Evolutionary conservation across 257 asterid species (phyloP).

Genomic region (Solanum pimpinellifolium): DNA sequence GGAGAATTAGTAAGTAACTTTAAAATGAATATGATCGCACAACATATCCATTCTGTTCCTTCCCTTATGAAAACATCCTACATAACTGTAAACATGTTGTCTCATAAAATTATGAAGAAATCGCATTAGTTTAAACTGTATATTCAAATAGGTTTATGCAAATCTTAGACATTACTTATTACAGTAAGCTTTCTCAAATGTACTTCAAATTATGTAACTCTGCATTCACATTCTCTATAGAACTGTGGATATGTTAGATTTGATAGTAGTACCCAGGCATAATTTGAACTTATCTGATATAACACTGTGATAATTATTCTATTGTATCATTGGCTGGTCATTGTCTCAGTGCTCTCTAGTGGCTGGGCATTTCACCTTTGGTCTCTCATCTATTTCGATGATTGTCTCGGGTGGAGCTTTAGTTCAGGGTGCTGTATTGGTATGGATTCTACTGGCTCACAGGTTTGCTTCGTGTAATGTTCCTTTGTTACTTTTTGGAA

Average conservation of each 20-base stretch:
- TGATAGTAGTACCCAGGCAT: neutral
- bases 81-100: neutral
- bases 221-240: neutral
- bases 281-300: neutral
- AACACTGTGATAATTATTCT: neutral
- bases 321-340: neutral
- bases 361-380: constrained; percentile 75
- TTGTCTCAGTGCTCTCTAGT: constrained; percentile 63
- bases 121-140: neutral
- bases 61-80: neutral
- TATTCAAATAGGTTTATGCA: neutral
- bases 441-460: constrained; percentile 64
- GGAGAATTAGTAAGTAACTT: no score
- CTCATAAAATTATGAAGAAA: neutral
- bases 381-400: constrained; percentile 59
- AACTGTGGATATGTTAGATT: neutral
- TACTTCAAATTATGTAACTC: neutral
- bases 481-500: neutral
- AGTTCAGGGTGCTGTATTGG: constrained; percentile 56
- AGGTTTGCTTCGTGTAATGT: constrained; percentile 36
- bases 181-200: neutral
- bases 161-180: neutral
- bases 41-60: neutral
- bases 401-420: constrained; percentile 68
- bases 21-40: no score